Evolutionary conservation across 1,139 yeast genomes (phyloP), one percentile per base, ranked within the genome.

Genomic region (Taiozyma sp.): DNA sequence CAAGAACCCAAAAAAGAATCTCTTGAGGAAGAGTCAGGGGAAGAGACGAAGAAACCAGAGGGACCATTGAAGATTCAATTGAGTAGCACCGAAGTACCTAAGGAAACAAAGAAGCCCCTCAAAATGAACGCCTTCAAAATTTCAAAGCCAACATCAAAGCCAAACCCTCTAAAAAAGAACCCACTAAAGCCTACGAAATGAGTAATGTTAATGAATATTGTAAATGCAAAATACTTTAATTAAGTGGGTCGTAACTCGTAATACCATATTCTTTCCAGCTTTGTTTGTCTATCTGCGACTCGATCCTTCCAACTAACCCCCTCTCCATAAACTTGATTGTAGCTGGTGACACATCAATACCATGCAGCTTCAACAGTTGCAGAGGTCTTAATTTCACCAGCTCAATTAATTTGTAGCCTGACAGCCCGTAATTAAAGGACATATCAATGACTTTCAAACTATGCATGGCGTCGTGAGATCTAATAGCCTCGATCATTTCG

Each of bases 261-360:
- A 53, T 49, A 16, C 62, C 62, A 42, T 49, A 59, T 43, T 57
- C 58, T 39, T 54, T 57, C 62, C 61, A 59, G 13, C 49, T 47
- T 37, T 50, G 54, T 35, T 53, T 53, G 34, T 56, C 61, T 37
- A 59, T 39, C 22, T 45, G 51, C 26, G 59, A 53, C n/a, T 57
- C 59, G 13, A 61, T 59, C 42, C 52, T 53, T 8, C 43, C 48
- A 6, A 54, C 55, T 24, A 49, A 59, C 5, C 34, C 47, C 22
- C 26, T 16, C 26, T 56, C 55, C 41, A 61, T 57, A 28, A 52
- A 35, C 24, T 43, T 54, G 26, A 59, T 47, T 0, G 63, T 61
- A 4, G 51, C 53, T 2, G 45, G 39, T 21, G 52, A 49, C 16
- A 61, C 48, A 43, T 56, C 56, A 26, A 59, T 39, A 2, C 62